Percentiles rank a stretch among this genome's conserved stretches.
Evolutionary conservation across 495 filamentous ascomycete genomes (phyloP).

Genomic region (Penicillium odoratum): DNA sequence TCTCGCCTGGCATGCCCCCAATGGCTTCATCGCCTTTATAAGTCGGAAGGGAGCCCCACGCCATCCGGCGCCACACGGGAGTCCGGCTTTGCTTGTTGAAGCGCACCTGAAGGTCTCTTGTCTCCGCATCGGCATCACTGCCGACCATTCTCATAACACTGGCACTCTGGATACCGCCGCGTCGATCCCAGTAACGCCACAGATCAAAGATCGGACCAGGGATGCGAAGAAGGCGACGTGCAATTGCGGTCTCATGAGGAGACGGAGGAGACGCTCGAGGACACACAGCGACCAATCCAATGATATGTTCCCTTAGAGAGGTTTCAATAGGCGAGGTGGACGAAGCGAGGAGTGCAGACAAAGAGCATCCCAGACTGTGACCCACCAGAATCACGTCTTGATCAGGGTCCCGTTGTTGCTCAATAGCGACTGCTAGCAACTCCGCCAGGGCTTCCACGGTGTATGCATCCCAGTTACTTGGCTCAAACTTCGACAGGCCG

Average conservation of each 20-base stretch:
- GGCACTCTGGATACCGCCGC: conserved; percentile 72
- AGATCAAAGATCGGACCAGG: conserved; percentile 74
- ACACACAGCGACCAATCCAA: conserved; percentile 79
- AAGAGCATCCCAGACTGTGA: conserved; percentile 84
- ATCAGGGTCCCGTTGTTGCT: conserved; percentile 63
- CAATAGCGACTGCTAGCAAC: conserved; percentile 70
- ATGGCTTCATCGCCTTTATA: conserved; percentile 47
- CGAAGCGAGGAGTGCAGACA: conserved; percentile 73
- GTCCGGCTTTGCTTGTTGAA: conserved; percentile 85
- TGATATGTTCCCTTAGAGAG: conserved; percentile 59
- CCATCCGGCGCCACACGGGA: conserved; percentile 82
- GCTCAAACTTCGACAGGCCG: conserved; percentile 71
- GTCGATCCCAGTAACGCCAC: conserved; percentile 76
- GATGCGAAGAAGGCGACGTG: conserved; percentile 60
- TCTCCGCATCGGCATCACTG: conserved; percentile 66
- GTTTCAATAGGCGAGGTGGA: conserved; percentile 48
- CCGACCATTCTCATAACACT: conserved; percentile 84
- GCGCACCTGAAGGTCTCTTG: conserved; percentile 72
- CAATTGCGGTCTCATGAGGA: conserved; percentile 48
- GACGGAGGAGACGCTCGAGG: conserved; percentile 65
- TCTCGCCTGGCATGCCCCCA: conserved; percentile 67
- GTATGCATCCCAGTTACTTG: conserved; percentile 75
- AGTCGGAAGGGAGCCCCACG: conserved; percentile 63
- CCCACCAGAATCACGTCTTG: conserved; percentile 81
- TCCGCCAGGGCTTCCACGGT: conserved; percentile 72